phyloP scores from a whole-genome alignment of 768 basidiomycete species.

The Pleurotus cornucopiae region DNA sequence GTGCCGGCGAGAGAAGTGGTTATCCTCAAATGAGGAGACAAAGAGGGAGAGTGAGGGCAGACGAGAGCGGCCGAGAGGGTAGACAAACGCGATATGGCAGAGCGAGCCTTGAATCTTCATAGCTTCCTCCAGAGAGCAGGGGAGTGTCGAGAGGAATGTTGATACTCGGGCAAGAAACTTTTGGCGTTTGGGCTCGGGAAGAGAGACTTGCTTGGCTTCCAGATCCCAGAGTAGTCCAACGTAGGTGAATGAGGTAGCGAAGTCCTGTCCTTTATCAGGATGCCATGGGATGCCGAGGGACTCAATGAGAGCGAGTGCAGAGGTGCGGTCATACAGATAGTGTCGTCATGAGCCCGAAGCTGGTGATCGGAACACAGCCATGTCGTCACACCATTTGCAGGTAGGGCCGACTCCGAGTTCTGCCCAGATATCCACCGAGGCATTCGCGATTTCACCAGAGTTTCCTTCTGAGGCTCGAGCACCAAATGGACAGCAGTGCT shows the following conservation, averaged over 20 bases:
- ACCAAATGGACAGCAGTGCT: constrained; percentile 22
- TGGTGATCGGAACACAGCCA: constrained; percentile 17
- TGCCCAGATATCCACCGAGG: too few relatives aligned
- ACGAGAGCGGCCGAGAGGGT: constrained; percentile 16
- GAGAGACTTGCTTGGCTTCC: constrained; percentile 13
- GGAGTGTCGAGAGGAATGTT: background rate
- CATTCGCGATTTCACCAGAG: constrained; percentile 10
- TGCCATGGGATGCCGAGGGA: constrained; percentile 1
- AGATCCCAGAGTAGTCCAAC: constrained; percentile 28
- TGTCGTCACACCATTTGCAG: constrained; percentile 27
- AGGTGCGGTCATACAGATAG: constrained; percentile 11
- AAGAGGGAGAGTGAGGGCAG: constrained; percentile 23
- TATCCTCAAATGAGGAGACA: constrained; percentile 17
- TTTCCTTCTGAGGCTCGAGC: constrained; percentile 16
- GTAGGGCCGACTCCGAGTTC: background rate
- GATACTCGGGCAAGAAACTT: constrained; percentile 16
- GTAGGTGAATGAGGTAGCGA: constrained; percentile 14
- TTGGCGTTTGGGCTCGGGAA: constrained; percentile 21
- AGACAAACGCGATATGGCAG: constrained; percentile 23
- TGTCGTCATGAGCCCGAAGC: constrained; percentile 9
- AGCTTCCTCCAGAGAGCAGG: constrained; percentile 16
- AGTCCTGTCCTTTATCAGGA: constrained; percentile 16
- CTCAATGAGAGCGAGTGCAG: constrained; percentile 9
- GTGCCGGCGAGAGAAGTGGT: constrained; percentile 10
- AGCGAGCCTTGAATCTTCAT: constrained; percentile 26